phyloP scores from a whole-genome alignment of 78 protist genomes.

The Speleostelium caveatum region DNA sequence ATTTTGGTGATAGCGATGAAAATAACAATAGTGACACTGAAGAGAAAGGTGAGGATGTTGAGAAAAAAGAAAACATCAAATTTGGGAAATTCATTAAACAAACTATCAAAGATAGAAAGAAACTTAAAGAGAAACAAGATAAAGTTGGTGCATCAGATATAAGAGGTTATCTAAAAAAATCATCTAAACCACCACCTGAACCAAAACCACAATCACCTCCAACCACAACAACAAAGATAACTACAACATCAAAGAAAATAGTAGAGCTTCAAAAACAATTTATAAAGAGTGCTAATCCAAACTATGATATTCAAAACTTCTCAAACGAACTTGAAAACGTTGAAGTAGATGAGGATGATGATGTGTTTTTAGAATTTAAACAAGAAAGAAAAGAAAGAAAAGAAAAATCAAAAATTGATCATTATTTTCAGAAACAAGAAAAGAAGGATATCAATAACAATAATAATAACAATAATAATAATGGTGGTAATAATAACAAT shows the following conservation, averaged over 20 bases:
- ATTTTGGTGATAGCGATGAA: not conserved
- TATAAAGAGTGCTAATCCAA: slow-evolving; percentile 1
- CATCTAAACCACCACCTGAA: not conserved
- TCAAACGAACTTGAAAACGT: slow-evolving; percentile 9
- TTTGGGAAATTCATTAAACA: not conserved
- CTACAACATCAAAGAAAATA: not conserved
- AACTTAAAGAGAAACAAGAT: slow-evolving; percentile 2
- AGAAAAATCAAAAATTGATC: slow-evolving; percentile 15
- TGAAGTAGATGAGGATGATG: slow-evolving; percentile 5
- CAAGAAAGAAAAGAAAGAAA: slow-evolving; percentile 3
- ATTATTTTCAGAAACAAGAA: not conserved
- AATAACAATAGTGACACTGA: not conserved
- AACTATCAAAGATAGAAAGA: slow-evolving; percentile 1
- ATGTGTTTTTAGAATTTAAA: slow-evolving; percentile 20
- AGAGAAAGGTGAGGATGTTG: not conserved
- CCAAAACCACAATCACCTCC: not conserved
- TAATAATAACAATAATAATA: too few species aligned
- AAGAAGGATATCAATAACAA: not conserved
- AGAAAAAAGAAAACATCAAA: not conserved
- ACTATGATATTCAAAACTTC: not conserved
- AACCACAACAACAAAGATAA: not conserved
- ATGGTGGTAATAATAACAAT: not conserved
- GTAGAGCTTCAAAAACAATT: not conserved
- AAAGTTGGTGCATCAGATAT: not conserved
- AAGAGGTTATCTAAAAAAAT: not conserved